Evolutionary conservation across 257 asterid genomes (phyloP), one percentile per base, ranked within the genome.

Genomic region (Rauvolfia tetraphylla): DNA sequence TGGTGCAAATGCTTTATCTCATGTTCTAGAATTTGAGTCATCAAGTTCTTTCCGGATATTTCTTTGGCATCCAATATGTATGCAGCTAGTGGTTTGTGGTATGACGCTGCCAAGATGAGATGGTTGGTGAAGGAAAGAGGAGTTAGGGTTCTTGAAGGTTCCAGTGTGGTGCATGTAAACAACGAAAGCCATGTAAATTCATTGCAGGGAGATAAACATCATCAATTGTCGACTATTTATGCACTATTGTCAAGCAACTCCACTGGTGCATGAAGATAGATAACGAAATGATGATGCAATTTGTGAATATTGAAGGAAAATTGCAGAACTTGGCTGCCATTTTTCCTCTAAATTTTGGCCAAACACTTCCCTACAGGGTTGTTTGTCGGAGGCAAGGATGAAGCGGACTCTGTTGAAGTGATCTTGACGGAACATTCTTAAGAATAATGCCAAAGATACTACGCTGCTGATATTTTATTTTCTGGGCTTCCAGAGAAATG

Each of bases 1-100:
- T 39, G 83, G 86, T 20, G 80, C 76, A 42, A 81, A 72, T 73
- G 90, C 88, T 66, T 79, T 88, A 61, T 48, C 86, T 70, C 87
- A n/a, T 61, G 82, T 92, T 77, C 89, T 92, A 74, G 90, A 89
- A 77, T 70, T 92, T 80, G 98, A 94, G 84, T 95, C 98, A n/a
- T 78, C 88, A 46, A 86, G 80, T 74, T 85, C 97, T n/a, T 68
- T 85, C 93, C 38, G 92, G 96, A 75, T 95, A 89, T 82, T 78
- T 89, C n/a, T 78, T 89, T 90, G 73, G 97, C 92, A 11, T 95
- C 95, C n/a, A 92, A 79, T 80, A 84, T 84, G 80, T 90, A 88
- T 69, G 96, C 92, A 0, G 83, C 81, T 72, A 86, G 88, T 71
- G 95, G 90, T 48, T 89, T 89, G 33, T 95, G 96, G 95, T 65